Conservation (phyloP, 2,329 filamentous ascomycete species). For the Aspergillus thermomutatus region DNA sequence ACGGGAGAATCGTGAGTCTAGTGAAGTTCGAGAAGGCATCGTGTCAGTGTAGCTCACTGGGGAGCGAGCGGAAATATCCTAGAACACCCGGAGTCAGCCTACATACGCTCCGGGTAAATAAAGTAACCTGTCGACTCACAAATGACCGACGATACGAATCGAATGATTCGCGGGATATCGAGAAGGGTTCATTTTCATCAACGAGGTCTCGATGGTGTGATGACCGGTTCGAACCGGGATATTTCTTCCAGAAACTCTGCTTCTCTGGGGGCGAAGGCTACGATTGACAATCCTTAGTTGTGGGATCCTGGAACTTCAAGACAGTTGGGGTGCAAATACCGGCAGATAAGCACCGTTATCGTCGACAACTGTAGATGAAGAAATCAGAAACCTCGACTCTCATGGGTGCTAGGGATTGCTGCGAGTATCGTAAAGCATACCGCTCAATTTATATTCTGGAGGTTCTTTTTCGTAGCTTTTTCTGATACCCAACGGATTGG, state of each 20-base stretch:
- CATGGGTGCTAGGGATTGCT: background rate
- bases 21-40: conserved; percentile 67
- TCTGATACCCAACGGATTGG: conserved; percentile 54
- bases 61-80: conserved; percentile 90
- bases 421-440: conserved; percentile 47
- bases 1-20: conserved; percentile 69
- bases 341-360: conserved; percentile 93
- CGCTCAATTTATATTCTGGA: conserved; percentile 76
- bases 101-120: background rate
- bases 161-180: conserved; percentile 93
- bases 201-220: conserved; percentile 62
- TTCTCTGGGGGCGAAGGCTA: conserved; percentile 88
- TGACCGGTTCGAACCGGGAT: conserved; percentile 46
- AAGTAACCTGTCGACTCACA: conserved; percentile 53
- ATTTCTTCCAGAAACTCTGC: conserved; percentile 70
- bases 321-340: conserved; percentile 48
- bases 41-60: conserved; percentile 63
- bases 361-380: conserved; percentile 71
- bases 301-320: background rate
- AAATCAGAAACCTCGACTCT: conserved; percentile 14
- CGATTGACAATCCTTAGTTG: conserved; percentile 1
- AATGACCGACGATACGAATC: conserved; percentile 96
- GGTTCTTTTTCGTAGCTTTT: conserved; percentile 64
- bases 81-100: conserved; percentile 12
- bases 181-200: conserved; percentile 86